Evolutionary conservation across 495 filamentous ascomycete species (phyloP), one percentile per base, ranked within the genome.

Genomic region (Echria macrotheca): DNA sequence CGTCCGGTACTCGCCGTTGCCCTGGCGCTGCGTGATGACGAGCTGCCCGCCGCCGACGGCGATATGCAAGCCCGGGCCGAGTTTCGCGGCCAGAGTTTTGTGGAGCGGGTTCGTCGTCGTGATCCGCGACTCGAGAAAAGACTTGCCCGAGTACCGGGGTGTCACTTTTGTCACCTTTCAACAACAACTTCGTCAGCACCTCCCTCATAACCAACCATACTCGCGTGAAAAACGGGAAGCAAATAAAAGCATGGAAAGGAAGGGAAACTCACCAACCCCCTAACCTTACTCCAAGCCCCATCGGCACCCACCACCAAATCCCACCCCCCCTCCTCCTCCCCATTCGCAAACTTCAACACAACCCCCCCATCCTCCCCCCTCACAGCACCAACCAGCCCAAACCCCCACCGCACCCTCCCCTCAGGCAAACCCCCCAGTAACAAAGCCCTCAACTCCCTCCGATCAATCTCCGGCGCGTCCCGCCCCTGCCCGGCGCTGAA

Each of bases 391-490:
- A 22, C 38, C 21, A 60, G 46, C 4, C 32, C 15, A 12, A 46
- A 33, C 14, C 53, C 50, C 62, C 59, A 65, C 0, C 46, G 50
- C n/a, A 75, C 54, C n/a, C 59, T 66, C 0, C 66, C 53, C 6
- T 32, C 46, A 0, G 69, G 70, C 0, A 76, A 46, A 0, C 68
- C 63, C 8, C 61, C 59, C n/a, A 74, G 47, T n/a, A 80, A 52
- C n/a, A 79, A 52, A 31, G 66, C 33, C 5, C 74, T 56, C 31
- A 80, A 44, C 43, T 64, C 54, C 11, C 36, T 15, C 2, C 75
- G 65, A 53, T 79, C 75, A 40, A 67, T 69, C 57, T 70, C 68
- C 2, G 57, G 60, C 17, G 53, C 46, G 53, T 61, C 56, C 8
- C 55, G 37, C 4, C 52, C 51, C 35, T 44, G 39, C 19, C 45